Base-by-base conservation (phyloP, 2,329 filamentous ascomycete genomes). In the Tolypocladium ophioglossoides region DNA sequence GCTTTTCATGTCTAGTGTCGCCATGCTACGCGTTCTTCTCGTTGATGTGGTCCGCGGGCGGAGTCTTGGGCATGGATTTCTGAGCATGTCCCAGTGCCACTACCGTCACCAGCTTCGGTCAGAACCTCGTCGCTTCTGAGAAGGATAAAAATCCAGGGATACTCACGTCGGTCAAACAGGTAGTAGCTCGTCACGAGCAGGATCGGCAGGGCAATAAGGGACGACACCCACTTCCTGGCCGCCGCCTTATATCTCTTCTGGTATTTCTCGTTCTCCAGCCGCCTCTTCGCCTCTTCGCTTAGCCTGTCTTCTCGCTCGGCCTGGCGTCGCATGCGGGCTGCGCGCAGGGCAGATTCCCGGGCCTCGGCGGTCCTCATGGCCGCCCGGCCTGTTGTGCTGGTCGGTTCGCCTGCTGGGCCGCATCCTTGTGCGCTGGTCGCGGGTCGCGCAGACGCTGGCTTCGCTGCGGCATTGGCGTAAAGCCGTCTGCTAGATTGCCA, bases 111-210 rank as follows among this genome's bases (percentile, higher is more conserved):
- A 40, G 20, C 2, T 2, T 10, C n/a, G 30, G 50, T 52, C 30
- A 41, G 37, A 12, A 41, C n/a, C 14, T 30, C 27, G 8, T 24
- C n/a, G 9, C 3, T 22, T 14, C 11, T 12, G 7, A n/a, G 16
- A 10, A 4, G 20, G 7, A 22, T 18, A 10, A 16, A 4, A 10
- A 3, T 3, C 2, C 4, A 9, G 34, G 27, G 5, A 10, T 38
- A 72, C 75, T 68, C 55, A 78, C 76, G 61, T 65, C 75, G 67
- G 48, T 80, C 72, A 64, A 77, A 82, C 3, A 83, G 62, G 52
- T 72, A 74, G 57, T 78, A 82, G 24, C 78, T 80, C 30, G 77
- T 78, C 51, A 83, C 78, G 16, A 82, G 56, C 5, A 81, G 60
- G 35, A 83, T 74, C 2, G 79, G 79, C 65, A 80, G 60, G 27